These are phyloP conservation scores for Chaetomium sp. DNA, from an alignment of 2,329 filamentous ascomycete species.

Conservation along the genomic window DNA sequence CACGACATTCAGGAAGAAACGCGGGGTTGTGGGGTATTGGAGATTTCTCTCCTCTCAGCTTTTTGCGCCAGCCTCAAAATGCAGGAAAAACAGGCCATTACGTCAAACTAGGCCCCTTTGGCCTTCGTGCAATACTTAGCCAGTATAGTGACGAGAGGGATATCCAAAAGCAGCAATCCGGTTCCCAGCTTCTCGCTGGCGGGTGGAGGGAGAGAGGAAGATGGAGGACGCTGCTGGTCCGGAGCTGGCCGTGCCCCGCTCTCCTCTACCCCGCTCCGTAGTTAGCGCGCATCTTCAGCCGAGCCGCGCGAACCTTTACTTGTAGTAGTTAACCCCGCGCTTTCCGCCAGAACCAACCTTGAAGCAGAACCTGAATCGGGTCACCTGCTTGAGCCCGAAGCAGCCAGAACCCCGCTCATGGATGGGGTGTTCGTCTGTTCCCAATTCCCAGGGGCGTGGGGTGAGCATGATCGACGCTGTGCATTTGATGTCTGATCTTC, in stretches of 20 bases:
- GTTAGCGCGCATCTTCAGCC: neutral
- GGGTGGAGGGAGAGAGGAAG: neutral
- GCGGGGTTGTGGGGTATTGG: constrained; percentile 12
- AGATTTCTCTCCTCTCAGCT: neutral
- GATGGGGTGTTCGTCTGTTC: neutral
- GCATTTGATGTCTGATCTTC: no score
- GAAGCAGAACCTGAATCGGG: neutral
- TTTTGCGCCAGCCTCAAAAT: neutral
- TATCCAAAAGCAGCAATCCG: neutral
- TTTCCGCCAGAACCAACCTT: constrained; percentile 4
- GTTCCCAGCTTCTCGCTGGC: no score
- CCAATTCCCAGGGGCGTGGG: neutral
- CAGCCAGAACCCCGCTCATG: neutral
- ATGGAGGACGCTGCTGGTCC: neutral
- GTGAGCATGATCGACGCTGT: no score
- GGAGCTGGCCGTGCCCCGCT: neutral
- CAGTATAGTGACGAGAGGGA: neutral
- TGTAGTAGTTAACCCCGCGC: neutral
- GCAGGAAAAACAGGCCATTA: neutral
- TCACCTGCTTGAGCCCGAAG: no score
- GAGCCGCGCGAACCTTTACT: neutral
- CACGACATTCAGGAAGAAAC: constrained; percentile 1
- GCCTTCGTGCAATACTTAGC: neutral
- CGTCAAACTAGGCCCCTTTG: neutral
- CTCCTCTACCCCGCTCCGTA: neutral